A percentile compares a stretch with the other conserved stretches of the same genome.
These are phyloP conservation scores for Rhododendron henanense DNA, from an alignment of 148 eudicot species.

Conservation along the genomic window DNA sequence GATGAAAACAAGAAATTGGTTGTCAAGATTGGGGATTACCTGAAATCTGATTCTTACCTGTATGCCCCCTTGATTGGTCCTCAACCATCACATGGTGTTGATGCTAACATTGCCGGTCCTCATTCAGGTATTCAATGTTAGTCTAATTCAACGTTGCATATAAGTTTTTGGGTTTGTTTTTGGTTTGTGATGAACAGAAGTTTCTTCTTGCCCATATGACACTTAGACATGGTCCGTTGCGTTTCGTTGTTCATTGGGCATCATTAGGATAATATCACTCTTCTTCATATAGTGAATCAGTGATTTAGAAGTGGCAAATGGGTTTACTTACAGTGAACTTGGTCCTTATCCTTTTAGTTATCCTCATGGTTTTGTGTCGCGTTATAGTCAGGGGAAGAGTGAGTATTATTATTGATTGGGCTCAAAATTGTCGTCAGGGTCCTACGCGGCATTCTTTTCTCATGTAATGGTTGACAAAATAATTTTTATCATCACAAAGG, in stretches of 20 bases:
- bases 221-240: background rate
- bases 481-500: too few species aligned
- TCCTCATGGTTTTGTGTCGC: background rate
- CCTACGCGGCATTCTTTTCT: too few species aligned
- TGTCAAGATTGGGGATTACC: constrained; percentile 10
- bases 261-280: background rate
- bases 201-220: background rate
- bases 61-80: constrained; percentile 19
- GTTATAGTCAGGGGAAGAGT: background rate
- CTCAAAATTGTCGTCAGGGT: too few species aligned
- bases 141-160: too few species aligned
- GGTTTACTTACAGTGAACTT: background rate
- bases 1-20: constrained; percentile 2
- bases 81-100: background rate
- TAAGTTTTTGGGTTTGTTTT: background rate
- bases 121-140: background rate
- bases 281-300: background rate
- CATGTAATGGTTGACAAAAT: too few species aligned
- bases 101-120: background rate
- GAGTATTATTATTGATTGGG: too few species aligned
- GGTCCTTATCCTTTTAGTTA: background rate
- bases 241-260: background rate
- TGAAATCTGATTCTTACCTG: constrained; percentile 15
- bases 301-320: too few species aligned
- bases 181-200: background rate